phyloP scores from a whole-genome alignment of 257 asterid species.

The Ehretia macrophylla region DNA sequence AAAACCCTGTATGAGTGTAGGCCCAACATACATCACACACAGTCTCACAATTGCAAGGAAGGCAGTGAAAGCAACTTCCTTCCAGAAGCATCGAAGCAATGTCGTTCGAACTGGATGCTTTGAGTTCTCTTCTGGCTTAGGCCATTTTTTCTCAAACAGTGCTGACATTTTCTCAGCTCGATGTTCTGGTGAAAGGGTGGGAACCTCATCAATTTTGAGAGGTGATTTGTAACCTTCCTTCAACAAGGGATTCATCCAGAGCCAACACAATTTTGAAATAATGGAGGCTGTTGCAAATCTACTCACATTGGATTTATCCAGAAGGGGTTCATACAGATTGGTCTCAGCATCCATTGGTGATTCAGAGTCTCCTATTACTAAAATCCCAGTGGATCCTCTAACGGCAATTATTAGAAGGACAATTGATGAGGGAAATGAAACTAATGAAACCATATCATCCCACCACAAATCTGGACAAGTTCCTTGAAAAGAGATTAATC shows the following conservation, averaged over 20 bases:
- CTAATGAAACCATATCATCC: slow-evolving; percentile 51
- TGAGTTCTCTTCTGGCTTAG: slow-evolving; percentile 68
- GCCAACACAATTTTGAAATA: slow-evolving; percentile 64
- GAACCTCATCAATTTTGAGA: slow-evolving; percentile 67
- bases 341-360: slow-evolving; percentile 23
- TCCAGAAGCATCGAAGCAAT: slow-evolving; percentile 74
- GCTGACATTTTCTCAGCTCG: slow-evolving; percentile 63
- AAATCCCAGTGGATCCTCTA: slow-evolving; percentile 63
- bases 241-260: slow-evolving; percentile 85
- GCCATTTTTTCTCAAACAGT: slow-evolving; percentile 67
- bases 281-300: slow-evolving; percentile 80
- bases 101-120: slow-evolving; percentile 73
- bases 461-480: slow-evolving; percentile 29
- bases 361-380: slow-evolving; percentile 23
- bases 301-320: slow-evolving; percentile 49
- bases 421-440: slow-evolving; percentile 37
- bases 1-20: slow-evolving; percentile 63
- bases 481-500: slow-evolving; percentile 39
- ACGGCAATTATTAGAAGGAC: slow-evolving; percentile 44
- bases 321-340: slow-evolving; percentile 29
- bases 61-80: slow-evolving; percentile 60
- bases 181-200: slow-evolving; percentile 74
- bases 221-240: slow-evolving; percentile 66
- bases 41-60: slow-evolving; percentile 64
- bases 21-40: slow-evolving; percentile 75